Conservation (phyloP, 2,329 filamentous ascomycete genomes). For the Aureobasidium sp. region DNA sequence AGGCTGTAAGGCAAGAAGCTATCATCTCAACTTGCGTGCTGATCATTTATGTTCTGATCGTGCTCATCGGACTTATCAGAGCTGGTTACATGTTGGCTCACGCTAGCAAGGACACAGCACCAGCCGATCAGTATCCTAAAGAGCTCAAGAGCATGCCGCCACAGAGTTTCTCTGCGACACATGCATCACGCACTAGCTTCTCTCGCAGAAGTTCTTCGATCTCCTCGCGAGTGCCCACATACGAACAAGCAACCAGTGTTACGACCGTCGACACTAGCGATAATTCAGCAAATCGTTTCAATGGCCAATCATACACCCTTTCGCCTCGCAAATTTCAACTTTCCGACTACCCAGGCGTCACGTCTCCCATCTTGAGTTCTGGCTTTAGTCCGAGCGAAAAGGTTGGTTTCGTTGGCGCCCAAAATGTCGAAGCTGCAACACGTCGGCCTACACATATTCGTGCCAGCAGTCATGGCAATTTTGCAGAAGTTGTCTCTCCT, state of each 20-base stretch:
- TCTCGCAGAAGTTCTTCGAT: conserved; percentile 11
- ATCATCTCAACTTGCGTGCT: conserved; percentile 71
- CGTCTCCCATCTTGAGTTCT: conserved; percentile 25
- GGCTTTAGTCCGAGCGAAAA: conserved; percentile 32
- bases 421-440: conserved; percentile 35
- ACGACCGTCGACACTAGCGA: conserved; percentile 24
- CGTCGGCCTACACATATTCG: conserved; percentile 39
- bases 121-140: conserved; percentile 19
- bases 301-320: conserved; percentile 41
- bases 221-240: conserved; percentile 29
- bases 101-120: conserved; percentile 31
- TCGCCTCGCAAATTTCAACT: conserved; percentile 38
- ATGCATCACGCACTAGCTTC: conserved; percentile 6
- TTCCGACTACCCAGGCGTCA: conserved; percentile 30
- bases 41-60: conserved; percentile 68
- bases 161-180: conserved; percentile 12
- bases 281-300: conserved; percentile 36
- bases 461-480: conserved; percentile 39
- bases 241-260: conserved; percentile 32
- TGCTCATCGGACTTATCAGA: conserved; percentile 65
- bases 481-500: conserved; percentile 37
- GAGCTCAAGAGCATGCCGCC: conserved; percentile 12
- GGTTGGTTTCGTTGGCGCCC: conserved; percentile 37
- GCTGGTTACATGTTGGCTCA: conserved; percentile 55
- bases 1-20: conserved; percentile 65